phyloP scores from a whole-genome alignment of 495 filamentous ascomycete species.

The Thermothielavioides terrestris region DNA sequence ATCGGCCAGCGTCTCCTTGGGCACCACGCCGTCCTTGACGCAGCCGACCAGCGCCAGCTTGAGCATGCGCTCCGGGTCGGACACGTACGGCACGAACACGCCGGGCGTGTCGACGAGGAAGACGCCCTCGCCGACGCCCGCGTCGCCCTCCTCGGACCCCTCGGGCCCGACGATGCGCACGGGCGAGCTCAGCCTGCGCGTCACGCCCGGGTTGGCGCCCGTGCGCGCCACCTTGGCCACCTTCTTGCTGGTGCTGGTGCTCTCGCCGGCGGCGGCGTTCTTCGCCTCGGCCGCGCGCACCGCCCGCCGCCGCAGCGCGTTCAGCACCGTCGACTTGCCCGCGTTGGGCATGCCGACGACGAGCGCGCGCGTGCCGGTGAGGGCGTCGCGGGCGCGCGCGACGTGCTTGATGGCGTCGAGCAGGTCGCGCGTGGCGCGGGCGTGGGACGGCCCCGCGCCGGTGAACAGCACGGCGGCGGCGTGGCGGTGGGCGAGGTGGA shows the following conservation, averaged over 20 bases:
- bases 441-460: constrained; percentile 33
- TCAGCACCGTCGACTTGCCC: constrained; percentile 84
- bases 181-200: constrained; percentile 69
- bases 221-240: constrained; percentile 68
- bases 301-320: constrained; percentile 65
- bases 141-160: neutral
- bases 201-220: constrained; percentile 82
- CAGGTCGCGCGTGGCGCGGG: constrained; percentile 9
- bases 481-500: constrained; percentile 20
- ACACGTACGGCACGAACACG: constrained; percentile 88
- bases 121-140: constrained; percentile 33
- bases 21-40: constrained; percentile 80
- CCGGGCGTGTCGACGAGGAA: constrained; percentile 54
- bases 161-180: constrained; percentile 59
- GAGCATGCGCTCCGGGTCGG: constrained; percentile 77
- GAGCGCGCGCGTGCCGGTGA: constrained; percentile 62
- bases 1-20: constrained; percentile 68
- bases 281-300: constrained; percentile 54
- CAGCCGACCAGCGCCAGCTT: constrained; percentile 84
- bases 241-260: no score
- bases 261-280: no score
- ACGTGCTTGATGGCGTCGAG: constrained; percentile 26
- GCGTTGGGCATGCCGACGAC: constrained; percentile 98
- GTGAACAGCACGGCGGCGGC: constrained; percentile 49
- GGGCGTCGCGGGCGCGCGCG: constrained; percentile 24